Evolutionary conservation across 768 basidiomycete genomes (phyloP).

Genomic region (Suillus clintonianus): DNA sequence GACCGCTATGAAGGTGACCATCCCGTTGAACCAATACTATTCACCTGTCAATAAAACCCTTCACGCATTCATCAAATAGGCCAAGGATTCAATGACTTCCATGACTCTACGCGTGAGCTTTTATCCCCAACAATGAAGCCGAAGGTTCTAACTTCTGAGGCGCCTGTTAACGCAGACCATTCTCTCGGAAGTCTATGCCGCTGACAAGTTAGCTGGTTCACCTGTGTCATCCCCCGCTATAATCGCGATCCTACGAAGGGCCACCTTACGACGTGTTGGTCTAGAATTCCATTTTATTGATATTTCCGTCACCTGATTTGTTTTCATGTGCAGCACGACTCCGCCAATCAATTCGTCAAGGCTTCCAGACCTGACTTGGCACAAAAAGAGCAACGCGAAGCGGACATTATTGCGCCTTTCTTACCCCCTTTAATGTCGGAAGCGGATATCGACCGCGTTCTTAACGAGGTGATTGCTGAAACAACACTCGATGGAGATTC

Average conservation of each 20-base stretch:
- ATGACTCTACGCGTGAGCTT: slow-evolving; percentile 57
- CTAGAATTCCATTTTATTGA: neutral
- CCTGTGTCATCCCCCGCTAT: slow-evolving; percentile 51
- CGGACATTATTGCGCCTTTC: slow-evolving; percentile 51
- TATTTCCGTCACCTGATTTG: slow-evolving; percentile 8
- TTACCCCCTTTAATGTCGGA: slow-evolving; percentile 63
- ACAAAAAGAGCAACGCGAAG: slow-evolving; percentile 60
- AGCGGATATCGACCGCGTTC: slow-evolving; percentile 52
- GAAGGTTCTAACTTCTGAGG: neutral
- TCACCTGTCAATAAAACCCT: neutral
- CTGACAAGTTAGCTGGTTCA: slow-evolving; percentile 56
- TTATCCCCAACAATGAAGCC: neutral
- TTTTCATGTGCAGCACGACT: slow-evolving; percentile 48
- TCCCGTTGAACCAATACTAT: neutral
- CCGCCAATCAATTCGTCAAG: slow-evolving; percentile 54
- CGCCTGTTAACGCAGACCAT: slow-evolving; percentile 49
- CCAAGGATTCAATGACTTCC: slow-evolving; percentile 55
- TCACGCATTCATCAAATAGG: slow-evolving; percentile 36
- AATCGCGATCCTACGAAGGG: slow-evolving; percentile 57
- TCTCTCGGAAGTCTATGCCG: slow-evolving; percentile 66
- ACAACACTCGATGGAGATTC: slow-evolving; percentile 18
- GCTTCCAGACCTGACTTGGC: slow-evolving; percentile 69
- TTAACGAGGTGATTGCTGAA: slow-evolving; percentile 42
- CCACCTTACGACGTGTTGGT: slow-evolving; percentile 59
- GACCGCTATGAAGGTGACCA: slow-evolving; percentile 67